Conservation (phyloP, 139 green algal species). For the Pseudopediastrum boryanum region DNA sequence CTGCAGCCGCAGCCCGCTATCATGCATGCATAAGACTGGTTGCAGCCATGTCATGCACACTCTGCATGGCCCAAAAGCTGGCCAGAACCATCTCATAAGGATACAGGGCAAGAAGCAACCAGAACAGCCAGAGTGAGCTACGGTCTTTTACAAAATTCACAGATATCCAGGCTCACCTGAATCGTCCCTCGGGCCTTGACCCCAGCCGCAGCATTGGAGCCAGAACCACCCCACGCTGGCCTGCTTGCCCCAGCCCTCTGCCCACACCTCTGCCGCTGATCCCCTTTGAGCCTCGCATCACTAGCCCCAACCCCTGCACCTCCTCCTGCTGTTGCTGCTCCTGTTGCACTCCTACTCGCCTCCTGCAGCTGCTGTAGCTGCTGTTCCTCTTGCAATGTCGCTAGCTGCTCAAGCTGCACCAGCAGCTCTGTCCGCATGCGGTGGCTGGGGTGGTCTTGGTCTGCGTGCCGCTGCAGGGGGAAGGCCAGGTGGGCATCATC, state of each 20-base stretch:
- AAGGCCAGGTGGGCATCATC: slow-evolving; percentile 31
- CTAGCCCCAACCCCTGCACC: not conserved
- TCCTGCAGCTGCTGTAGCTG: not conserved
- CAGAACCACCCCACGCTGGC: slow-evolving; percentile 12
- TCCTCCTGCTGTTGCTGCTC: not conserved
- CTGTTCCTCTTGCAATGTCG: slow-evolving; percentile 10
- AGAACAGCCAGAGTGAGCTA: too few relatives aligned
- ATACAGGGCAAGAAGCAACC: too few relatives aligned
- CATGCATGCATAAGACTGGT: too few relatives aligned
- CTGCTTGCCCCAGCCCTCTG: not conserved
- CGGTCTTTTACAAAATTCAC: too few relatives aligned
- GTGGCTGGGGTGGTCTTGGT: not conserved
- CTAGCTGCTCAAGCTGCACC: slow-evolving; percentile 37
- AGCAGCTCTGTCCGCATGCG: slow-evolving; percentile 25
- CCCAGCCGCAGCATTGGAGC: too few relatives aligned
- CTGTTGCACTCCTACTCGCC: not conserved
- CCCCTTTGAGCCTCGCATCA: not conserved
- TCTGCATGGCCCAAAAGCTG: too few relatives aligned
- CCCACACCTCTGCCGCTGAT: not conserved
- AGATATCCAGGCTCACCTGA: too few relatives aligned
- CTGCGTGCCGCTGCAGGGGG: slow-evolving; percentile 1
- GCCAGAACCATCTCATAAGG: too few relatives aligned
- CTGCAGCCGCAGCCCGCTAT: too few relatives aligned
- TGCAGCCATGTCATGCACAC: too few relatives aligned
- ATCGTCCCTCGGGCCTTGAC: too few relatives aligned